A percentile compares a stretch with the other conserved stretches of the same genome.
These are phyloP conservation scores for Chenopodium quinoa DNA, from an alignment of 148 eudicot species.

Conservation along the genomic window DNA sequence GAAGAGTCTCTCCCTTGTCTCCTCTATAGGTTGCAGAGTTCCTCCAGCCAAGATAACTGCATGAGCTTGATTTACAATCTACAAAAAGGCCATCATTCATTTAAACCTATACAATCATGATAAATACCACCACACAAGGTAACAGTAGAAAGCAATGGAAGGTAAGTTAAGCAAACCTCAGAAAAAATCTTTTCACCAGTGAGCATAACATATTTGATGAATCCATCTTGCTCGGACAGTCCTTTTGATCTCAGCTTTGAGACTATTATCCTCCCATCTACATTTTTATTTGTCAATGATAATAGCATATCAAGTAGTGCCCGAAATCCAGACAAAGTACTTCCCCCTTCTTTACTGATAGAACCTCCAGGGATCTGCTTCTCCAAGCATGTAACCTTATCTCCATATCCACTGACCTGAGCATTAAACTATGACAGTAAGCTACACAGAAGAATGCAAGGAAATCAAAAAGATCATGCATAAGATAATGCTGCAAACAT, in stretches of 20 bases:
- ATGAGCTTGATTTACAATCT: slow-evolving; percentile 84
- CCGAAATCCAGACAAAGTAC: slow-evolving; percentile 71
- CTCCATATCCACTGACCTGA: slow-evolving; percentile 94
- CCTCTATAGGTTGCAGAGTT: slow-evolving; percentile 91
- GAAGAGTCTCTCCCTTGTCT: slow-evolving; percentile 82
- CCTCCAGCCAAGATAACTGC: slow-evolving; percentile 88
- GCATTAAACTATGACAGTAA: slow-evolving; percentile 3
- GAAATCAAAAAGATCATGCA: background rate
- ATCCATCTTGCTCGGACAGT: slow-evolving; percentile 53
- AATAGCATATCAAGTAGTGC: slow-evolving; percentile 63
- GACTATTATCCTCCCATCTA: slow-evolving; percentile 78
- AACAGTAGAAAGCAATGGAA: background rate
- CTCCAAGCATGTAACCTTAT: slow-evolving; percentile 45
- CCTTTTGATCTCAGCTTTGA: slow-evolving; percentile 43
- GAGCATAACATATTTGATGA: slow-evolving; percentile 92
- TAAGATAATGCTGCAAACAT: background rate
- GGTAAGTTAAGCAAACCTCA: slow-evolving; percentile 53
- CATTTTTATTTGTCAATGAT: slow-evolving; percentile 70
- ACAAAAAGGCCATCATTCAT: slow-evolving; percentile 2
- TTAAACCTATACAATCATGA: background rate
- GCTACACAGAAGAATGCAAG: background rate
- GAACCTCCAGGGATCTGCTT: slow-evolving; percentile 32
- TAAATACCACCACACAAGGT: background rate
- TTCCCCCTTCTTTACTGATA: slow-evolving; percentile 41
- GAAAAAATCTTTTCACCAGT: slow-evolving; percentile 85